Evolutionary conservation across 2,329 filamentous ascomycete genomes (phyloP).

Genomic region (Bipolaris gigantea): DNA sequence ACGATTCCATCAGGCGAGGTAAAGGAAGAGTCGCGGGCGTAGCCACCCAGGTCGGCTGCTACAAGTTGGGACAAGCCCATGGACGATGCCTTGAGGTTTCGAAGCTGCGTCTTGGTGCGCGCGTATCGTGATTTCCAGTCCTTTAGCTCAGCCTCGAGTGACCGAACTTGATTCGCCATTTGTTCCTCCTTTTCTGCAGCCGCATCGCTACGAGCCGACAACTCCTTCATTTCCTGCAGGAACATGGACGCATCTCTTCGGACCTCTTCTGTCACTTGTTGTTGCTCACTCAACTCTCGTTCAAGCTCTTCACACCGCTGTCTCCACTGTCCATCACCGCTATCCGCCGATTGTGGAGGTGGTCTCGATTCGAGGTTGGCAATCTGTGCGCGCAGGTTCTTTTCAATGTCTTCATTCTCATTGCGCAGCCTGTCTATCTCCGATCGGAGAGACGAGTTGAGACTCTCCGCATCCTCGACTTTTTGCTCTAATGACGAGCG

Average conservation of each 20-base stretch:
- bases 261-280: constrained; percentile 83
- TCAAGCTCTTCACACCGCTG: constrained; percentile 50
- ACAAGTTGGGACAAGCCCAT: constrained; percentile 68
- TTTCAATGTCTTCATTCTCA: constrained; percentile 67
- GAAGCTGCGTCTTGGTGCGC: constrained; percentile 81
- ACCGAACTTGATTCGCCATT: constrained; percentile 72
- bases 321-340: constrained; percentile 38
- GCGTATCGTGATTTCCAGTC: constrained; percentile 92
- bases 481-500: constrained; percentile 71
- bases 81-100: constrained; percentile 78
- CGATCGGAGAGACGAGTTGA: constrained; percentile 78
- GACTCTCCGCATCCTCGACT: constrained; percentile 70
- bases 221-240: constrained; percentile 81
- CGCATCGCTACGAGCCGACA: constrained; percentile 78
- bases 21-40: constrained; percentile 67
- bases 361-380: constrained; percentile 50
- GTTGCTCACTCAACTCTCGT: constrained; percentile 72
- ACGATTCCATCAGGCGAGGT: constrained; percentile 74
- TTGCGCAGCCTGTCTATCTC: constrained; percentile 75
- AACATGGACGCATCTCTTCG: constrained; percentile 80
- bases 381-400: constrained; percentile 65
- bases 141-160: constrained; percentile 79
- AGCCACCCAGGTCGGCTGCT: constrained; percentile 63
- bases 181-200: constrained; percentile 81
- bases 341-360: constrained; percentile 23